A percentile compares a stretch with the other conserved stretches of the same genome.
phyloP scores from a whole-genome alignment of 345 rosid species.

The Iberis pinnata region DNA sequence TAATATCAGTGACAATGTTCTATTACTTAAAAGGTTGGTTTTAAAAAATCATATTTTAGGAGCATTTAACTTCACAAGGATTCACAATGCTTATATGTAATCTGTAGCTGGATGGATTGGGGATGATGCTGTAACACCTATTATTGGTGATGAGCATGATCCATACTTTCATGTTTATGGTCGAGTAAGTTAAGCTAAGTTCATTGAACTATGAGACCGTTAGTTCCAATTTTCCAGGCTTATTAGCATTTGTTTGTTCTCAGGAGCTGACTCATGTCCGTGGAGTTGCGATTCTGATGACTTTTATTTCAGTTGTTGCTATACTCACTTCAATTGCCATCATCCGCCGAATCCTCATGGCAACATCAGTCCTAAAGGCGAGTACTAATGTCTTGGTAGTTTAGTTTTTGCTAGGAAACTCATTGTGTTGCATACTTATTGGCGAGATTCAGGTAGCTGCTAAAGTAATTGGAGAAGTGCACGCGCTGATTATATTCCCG shows the following conservation, averaged over 20 bases:
- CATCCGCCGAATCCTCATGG: conserved; percentile 88
- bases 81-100: background rate
- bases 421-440: conserved; percentile 14
- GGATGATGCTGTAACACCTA: conserved; percentile 77
- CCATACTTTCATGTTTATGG: conserved; percentile 69
- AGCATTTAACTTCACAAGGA: background rate
- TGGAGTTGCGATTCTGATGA: conserved; percentile 65
- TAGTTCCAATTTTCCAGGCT: background rate
- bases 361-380: conserved; percentile 92
- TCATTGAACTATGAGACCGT: background rate
- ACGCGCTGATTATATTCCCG: conserved; percentile 84
- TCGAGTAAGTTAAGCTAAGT: conserved; percentile 49
- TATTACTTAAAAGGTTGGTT: conserved; percentile 74
- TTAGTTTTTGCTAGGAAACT: conserved; percentile 11
- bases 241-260: conserved; percentile 28
- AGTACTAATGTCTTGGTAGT: conserved; percentile 22
- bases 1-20: conserved; percentile 72
- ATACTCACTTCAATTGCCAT: conserved; percentile 87
- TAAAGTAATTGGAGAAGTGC: conserved; percentile 97
- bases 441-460: conserved; percentile 77
- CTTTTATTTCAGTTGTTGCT: conserved; percentile 62
- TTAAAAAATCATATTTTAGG: background rate
- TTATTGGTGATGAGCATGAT: conserved; percentile 84
- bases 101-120: conserved; percentile 93
- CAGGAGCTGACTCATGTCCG: conserved; percentile 84